Conservation (phyloP, 2,329 filamentous ascomycete genomes). For the Aspergillus terreus region DNA sequence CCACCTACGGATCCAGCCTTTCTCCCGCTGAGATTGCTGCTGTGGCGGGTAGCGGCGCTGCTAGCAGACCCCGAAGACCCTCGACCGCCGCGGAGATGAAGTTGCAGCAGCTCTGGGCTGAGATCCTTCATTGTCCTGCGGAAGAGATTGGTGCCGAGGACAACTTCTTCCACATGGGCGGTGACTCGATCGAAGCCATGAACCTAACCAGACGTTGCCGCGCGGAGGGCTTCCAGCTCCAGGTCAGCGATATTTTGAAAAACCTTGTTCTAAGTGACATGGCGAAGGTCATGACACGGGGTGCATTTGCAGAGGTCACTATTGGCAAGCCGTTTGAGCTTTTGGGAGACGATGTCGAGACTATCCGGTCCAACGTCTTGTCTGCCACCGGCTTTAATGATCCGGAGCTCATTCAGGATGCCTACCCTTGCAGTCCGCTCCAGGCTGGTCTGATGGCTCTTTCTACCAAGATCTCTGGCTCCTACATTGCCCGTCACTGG, state of each 20-base stretch:
- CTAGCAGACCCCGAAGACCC: constrained; percentile 1
- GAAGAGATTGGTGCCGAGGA: constrained; percentile 11
- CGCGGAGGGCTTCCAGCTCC: constrained; percentile 12
- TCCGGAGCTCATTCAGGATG: constrained; percentile 18
- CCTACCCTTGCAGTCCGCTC: constrained; percentile 26
- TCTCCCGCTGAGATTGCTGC: constrained; percentile 2
- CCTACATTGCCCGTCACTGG: constrained; percentile 38
- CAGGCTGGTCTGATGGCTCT: constrained; percentile 33
- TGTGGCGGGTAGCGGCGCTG: neutral
- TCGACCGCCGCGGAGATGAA: constrained; percentile 6
- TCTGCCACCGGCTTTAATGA: constrained; percentile 10
- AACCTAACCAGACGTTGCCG: constrained; percentile 10
- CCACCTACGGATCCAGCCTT: constrained; percentile 18
- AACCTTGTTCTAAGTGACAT: constrained; percentile 33
- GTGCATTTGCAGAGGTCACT: neutral
- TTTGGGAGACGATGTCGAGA: constrained; percentile 1
- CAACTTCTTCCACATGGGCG: constrained; percentile 23
- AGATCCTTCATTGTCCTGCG: constrained; percentile 3
- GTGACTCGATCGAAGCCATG: constrained; percentile 24
- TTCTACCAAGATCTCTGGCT: constrained; percentile 30
- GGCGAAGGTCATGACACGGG: constrained; percentile 18
- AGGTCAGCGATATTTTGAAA: constrained; percentile 17
- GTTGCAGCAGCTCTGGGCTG: constrained; percentile 11
- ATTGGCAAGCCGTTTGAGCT: constrained; percentile 4
- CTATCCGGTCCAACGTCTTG: constrained; percentile 3